Evolutionary conservation across 306 rosid species (phyloP), one percentile per base, ranked within the genome.

Genomic region (Lathyrus tuberosus): DNA sequence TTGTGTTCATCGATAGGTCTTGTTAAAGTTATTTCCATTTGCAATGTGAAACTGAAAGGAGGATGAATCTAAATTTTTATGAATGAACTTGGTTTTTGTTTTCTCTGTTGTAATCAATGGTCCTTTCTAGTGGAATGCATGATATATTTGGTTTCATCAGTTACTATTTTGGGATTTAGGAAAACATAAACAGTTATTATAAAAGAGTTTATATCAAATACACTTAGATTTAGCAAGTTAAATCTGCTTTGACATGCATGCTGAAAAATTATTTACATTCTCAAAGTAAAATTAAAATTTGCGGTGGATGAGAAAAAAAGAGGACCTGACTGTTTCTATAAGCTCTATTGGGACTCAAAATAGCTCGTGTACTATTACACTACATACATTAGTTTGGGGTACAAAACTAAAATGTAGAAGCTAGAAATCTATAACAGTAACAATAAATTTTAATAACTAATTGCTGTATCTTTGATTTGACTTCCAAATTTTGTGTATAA

Each of bases 321-420:
- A 17, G n/a, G 47, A 33, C 66, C 46, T 33, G 24, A 5, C 28
- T 61, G 46, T 61, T 61, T 61, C 14, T 8, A 17, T 33, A 57
- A n/a, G 64, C 22, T 30, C 4, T 8, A 8, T 37, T 37, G 15
- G 66, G 46, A 38, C 5, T 61, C 9, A n/a, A 31, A 59, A 31
- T 59, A 37, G 66, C 47, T 10, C 18, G 26, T 61, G 5, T 20
- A 3, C n/a, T 18, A 20, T 7, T 56, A 31, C n/a, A 33, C 37
- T 40, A 18, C 41, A n/a, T 26, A 37, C 37, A 20, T 79, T 4
- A 52, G 62, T 59, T 41, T 73, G 38, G 18, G 16, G 35, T 31
- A 59, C 75, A 72, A 30, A 72, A 72, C 17, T 65, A 41, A 53
- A 20, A n/a, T 40, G 48, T 58, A 49, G 8, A 42, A 35, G 22